Conservation (phyloP, 2,329 filamentous ascomycete species). For the Aspergillus intermedius region DNA sequence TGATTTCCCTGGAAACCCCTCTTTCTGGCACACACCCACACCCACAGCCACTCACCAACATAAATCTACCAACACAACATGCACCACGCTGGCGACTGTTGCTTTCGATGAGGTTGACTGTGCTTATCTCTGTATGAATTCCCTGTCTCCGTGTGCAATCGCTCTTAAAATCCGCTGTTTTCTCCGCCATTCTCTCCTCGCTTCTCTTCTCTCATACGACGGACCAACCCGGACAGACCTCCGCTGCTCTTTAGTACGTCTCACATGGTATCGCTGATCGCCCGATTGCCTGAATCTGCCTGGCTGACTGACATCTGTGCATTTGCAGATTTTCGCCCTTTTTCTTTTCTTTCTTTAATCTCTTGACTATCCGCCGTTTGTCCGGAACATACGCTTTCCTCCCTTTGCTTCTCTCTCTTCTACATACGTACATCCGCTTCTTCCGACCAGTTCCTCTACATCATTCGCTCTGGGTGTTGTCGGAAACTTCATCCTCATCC, state of each 20-base stretch:
- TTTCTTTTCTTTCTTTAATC: not conserved
- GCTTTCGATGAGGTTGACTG: conserved; percentile 4
- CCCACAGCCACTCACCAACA: conserved; percentile 4
- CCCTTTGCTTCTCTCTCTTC: not conserved
- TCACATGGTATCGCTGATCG: not conserved
- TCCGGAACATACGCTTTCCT: not conserved
- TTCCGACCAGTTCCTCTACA: conserved; percentile 3
- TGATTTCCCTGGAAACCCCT: conserved; percentile 2
- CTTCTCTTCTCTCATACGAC: not conserved
- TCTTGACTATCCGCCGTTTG: not conserved
- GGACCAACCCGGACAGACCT: not conserved
- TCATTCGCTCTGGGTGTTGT: conserved; percentile 6
- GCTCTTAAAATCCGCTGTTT: not conserved
- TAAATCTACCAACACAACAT: conserved; percentile 20
- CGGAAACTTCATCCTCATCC: conserved; percentile 8
- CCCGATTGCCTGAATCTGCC: not conserved
- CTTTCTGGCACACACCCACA: not conserved
- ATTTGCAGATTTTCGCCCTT: not conserved
- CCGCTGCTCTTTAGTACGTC: conserved; percentile 6
- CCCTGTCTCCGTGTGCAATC: not conserved
- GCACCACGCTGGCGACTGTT: conserved; percentile 19
- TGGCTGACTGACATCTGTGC: not conserved
- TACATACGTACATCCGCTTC: not conserved
- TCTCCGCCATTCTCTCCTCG: not conserved
- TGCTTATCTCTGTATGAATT: not conserved